Evolutionary conservation across 176 grass and related monocot species (phyloP), one percentile per base, ranked within the genome.

Genomic region (Poa pratensis): DNA sequence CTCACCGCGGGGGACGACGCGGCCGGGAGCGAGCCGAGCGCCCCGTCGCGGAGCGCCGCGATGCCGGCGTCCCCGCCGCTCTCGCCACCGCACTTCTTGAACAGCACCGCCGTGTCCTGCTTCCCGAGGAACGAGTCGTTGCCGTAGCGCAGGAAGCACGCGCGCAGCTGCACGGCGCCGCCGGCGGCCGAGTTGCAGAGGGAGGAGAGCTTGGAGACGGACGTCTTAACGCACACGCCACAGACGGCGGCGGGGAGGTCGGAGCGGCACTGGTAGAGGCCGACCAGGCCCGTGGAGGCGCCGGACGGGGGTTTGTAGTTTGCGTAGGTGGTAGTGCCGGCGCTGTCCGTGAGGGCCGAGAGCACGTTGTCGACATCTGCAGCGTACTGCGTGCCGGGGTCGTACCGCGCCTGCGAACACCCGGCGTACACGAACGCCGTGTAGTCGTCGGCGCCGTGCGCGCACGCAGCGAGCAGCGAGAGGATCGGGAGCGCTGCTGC

Each of bases 111-210:
- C 0, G 78, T 97, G 86, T 97, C 94, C 46, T 64, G 94, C 69
- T 26, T 88, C 43, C 88, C 95, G 0, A 97, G 58, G 89, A 97
- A 95, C 55, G 95, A 91, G 67, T 95, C 90, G 78, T 97, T 97
- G 24, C 92, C 89, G 85, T 97, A 97, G 34, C 95, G 90, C 9
- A 97, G n/a, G 77, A 95, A 93, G 89, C 95, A 97, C 49, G 92
- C 92, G 53, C 87, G 90, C 76, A 97, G 95, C 90, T 97, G 95
- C 32, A 95, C 91, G 0, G 82, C 85, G 15, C 89, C 95, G 9
- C 82, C 87, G 8, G 85, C 73, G 2, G 90, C 90, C 9, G 85
- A 49, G 54, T 88, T 90, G 77, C 95, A 97, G 51, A 95, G 87
- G 24, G 87, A 70, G 3, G 89, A 61, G 62, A 97, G 82, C 72